These are phyloP conservation scores for Boletellus emodensis DNA, from an alignment of 768 basidiomycete species.

Conservation along the genomic window DNA sequence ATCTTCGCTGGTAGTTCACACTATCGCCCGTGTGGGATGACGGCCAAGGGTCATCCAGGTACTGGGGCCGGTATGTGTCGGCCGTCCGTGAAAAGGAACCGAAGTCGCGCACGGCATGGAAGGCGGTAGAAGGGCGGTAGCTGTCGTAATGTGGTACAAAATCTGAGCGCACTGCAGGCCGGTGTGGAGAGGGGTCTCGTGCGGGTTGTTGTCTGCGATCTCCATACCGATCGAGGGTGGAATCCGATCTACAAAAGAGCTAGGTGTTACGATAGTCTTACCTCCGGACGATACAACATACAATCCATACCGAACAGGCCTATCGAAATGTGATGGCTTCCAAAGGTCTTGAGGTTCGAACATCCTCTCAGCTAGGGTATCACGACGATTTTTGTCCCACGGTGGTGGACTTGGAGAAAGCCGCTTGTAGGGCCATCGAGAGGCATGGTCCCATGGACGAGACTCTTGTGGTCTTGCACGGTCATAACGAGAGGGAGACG, in stretches of 20 bases:
- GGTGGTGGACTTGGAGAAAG: slow-evolving; percentile 33
- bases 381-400: slow-evolving; percentile 33
- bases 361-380: slow-evolving; percentile 47
- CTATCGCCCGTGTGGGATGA: slow-evolving; percentile 30
- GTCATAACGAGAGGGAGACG: slow-evolving; percentile 51
- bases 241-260: slow-evolving; percentile 22
- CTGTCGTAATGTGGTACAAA: slow-evolving; percentile 40
- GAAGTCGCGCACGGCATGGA: slow-evolving; percentile 38
- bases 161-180: slow-evolving; percentile 31
- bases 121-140: slow-evolving; percentile 42
- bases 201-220: slow-evolving; percentile 34
- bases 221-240: slow-evolving; percentile 32
- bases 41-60: slow-evolving; percentile 34
- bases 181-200: slow-evolving; percentile 37
- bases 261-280: slow-evolving; percentile 18
- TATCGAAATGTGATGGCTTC: slow-evolving; percentile 56
- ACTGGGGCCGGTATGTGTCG: slow-evolving; percentile 53
- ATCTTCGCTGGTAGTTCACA: slow-evolving; percentile 21
- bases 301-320: slow-evolving; percentile 38
- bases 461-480: slow-evolving; percentile 36
- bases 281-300: slow-evolving; percentile 29
- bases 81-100: slow-evolving; percentile 34
- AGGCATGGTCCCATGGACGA: slow-evolving; percentile 45
- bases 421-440: slow-evolving; percentile 45
- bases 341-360: slow-evolving; percentile 73